These are phyloP conservation scores for Pichia manshurica DNA, from an alignment of 805 yeast species.

Conservation along the genomic window DNA sequence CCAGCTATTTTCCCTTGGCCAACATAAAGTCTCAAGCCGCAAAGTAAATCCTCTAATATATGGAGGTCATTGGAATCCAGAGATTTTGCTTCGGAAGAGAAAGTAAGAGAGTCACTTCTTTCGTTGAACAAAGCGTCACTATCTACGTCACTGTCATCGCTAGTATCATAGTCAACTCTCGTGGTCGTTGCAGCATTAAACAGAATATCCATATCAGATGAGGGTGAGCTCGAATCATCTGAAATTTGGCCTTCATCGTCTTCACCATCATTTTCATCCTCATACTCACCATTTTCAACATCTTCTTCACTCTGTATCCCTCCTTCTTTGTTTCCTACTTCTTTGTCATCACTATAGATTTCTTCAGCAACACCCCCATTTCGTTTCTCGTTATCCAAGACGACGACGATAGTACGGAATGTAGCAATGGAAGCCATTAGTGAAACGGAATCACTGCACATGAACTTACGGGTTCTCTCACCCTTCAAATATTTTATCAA, in stretches of 20 bases:
- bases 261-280: neutral
- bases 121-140: neutral
- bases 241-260: neutral
- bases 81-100: neutral
- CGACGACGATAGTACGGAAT: constrained; percentile 21
- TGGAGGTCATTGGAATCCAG: constrained; percentile 1
- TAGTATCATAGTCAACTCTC: neutral
- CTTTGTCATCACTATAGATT: no score
- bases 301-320: neutral
- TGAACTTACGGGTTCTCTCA: constrained; percentile 9
- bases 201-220: no score
- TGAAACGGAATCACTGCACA: constrained; percentile 21
- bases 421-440: constrained; percentile 27
- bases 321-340: neutral
- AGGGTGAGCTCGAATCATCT: no score
- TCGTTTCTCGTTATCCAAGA: constrained; percentile 9
- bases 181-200: neutral
- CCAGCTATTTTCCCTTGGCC: constrained; percentile 9
- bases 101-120: neutral
- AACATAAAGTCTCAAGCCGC: constrained; percentile 13
- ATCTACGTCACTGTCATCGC: neutral
- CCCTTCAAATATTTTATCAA: constrained; percentile 25
- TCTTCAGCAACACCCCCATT: neutral
- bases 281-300: neutral
- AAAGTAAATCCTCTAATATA: constrained; percentile 10